These are phyloP conservation scores for Albugo candida DNA, from an alignment of 352 stramenopile genomes.

Conservation along the genomic window DNA sequence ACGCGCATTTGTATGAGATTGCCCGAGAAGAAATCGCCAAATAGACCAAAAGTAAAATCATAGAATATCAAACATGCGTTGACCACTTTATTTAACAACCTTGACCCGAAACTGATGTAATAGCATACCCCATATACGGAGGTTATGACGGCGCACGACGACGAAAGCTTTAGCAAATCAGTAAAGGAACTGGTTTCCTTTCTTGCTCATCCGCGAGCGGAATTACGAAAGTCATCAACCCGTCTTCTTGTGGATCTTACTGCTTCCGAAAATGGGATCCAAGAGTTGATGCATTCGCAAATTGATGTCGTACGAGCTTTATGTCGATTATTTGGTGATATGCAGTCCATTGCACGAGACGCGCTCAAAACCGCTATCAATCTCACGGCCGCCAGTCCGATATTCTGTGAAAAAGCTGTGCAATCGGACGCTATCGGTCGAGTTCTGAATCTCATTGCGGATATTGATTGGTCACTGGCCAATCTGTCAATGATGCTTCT, in stretches of 20 bases:
- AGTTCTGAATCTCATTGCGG: slow-evolving; percentile 69
- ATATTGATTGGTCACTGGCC: slow-evolving; percentile 64
- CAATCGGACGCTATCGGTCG: slow-evolving; percentile 69
- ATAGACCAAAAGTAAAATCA: slow-evolving; percentile 1
- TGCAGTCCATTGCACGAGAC: slow-evolving; percentile 67
- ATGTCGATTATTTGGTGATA: slow-evolving; percentile 60
- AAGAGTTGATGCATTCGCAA: slow-evolving; percentile 50
- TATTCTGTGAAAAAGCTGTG: slow-evolving; percentile 44
- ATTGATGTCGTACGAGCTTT: slow-evolving; percentile 57
- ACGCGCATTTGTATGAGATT: slow-evolving; percentile 50
- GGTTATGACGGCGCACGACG: no score
- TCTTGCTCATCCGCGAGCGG: slow-evolving; percentile 55
- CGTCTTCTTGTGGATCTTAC: slow-evolving; percentile 68
- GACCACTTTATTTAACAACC: not conserved
- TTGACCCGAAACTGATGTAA: not conserved
- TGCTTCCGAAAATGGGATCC: slow-evolving; percentile 55
- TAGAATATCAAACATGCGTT: not conserved
- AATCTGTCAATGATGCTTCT: slow-evolving; percentile 79
- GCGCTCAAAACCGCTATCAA: slow-evolving; percentile 78
- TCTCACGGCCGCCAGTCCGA: slow-evolving; percentile 48
- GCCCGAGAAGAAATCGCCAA: slow-evolving; percentile 5
- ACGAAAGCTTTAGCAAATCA: slow-evolving; percentile 16
- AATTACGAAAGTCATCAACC: slow-evolving; percentile 70
- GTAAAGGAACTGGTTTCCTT: slow-evolving; percentile 72
- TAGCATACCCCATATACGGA: no score